Conservation (phyloP, 2,329 filamentous ascomycete species). For the Rosellinia necatrix region DNA sequence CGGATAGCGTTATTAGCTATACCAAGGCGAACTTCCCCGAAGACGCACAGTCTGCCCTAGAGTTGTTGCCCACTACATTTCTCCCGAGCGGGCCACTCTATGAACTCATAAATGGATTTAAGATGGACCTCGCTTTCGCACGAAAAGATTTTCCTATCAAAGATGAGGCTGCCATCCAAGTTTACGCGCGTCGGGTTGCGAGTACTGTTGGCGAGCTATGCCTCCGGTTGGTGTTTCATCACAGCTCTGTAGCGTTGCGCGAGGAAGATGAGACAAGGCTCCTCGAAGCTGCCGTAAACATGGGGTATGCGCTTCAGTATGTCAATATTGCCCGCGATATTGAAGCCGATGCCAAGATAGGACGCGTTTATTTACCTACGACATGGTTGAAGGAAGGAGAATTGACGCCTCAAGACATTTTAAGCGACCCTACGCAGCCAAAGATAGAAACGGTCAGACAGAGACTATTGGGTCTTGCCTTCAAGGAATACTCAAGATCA, state of each 20-base stretch:
- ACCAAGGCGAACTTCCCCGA: slow-evolving; percentile 57
- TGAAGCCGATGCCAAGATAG: slow-evolving; percentile 66
- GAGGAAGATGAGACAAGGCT: slow-evolving; percentile 47
- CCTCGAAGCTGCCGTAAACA: slow-evolving; percentile 61
- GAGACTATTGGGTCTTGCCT: slow-evolving; percentile 63
- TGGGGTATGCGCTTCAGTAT: slow-evolving; percentile 78
- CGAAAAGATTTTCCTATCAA: slow-evolving; percentile 57
- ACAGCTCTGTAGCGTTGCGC: slow-evolving; percentile 47
- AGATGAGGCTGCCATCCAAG: slow-evolving; percentile 61
- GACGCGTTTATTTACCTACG: slow-evolving; percentile 70
- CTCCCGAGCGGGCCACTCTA: slow-evolving; percentile 64
- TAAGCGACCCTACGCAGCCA: slow-evolving; percentile 53
- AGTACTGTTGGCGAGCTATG: slow-evolving; percentile 74
- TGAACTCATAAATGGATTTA: slow-evolving; percentile 69
- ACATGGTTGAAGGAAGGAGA: slow-evolving; percentile 65
- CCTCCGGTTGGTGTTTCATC: slow-evolving; percentile 67
- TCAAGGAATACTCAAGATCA: slow-evolving; percentile 61
- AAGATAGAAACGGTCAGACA: slow-evolving; percentile 56
- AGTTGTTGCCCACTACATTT: slow-evolving; percentile 61
- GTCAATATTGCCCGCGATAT: slow-evolving; percentile 79
- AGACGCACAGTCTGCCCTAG: slow-evolving; percentile 57
- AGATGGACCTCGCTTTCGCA: slow-evolving; percentile 66
- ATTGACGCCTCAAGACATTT: slow-evolving; percentile 57
- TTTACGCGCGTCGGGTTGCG: slow-evolving; percentile 70
- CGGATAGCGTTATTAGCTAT: slow-evolving; percentile 38